Conservation (phyloP, 1,284 basidiomycete species). For the Bjerkandera adusta region DNA sequence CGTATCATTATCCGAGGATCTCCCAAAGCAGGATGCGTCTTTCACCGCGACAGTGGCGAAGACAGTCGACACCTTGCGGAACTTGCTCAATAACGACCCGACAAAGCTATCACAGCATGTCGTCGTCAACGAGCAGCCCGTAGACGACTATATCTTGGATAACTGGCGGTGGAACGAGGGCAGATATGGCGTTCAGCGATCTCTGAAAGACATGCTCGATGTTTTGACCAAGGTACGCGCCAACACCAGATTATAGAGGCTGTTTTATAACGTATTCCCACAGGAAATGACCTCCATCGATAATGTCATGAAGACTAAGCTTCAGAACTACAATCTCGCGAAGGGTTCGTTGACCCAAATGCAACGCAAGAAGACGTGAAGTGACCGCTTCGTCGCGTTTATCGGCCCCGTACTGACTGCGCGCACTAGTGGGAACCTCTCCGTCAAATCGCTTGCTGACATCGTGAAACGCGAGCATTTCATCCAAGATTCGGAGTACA, state of each 20-base stretch:
- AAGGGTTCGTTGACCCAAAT: constrained; percentile 93
- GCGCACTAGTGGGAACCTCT: constrained; percentile 86
- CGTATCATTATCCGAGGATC: constrained; percentile 86
- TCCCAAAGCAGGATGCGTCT: constrained; percentile 89
- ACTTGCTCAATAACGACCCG: constrained; percentile 88
- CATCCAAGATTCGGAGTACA: constrained; percentile 86
- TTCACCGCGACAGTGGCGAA: constrained; percentile 90
- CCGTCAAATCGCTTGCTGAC: constrained; percentile 84
- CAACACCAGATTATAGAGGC: constrained; percentile 5
- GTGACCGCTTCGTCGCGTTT: constrained; percentile 9
- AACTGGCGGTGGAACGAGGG: constrained; percentile 90
- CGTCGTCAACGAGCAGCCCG: constrained; percentile 77
- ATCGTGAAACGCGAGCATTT: constrained; percentile 85
- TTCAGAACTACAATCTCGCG: constrained; percentile 90
- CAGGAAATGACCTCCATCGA: constrained; percentile 92
- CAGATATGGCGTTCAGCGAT: constrained; percentile 80
- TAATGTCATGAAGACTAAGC: constrained; percentile 85
- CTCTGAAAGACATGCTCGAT: constrained; percentile 81
- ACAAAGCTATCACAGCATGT: constrained; percentile 81
- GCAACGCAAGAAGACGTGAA: constrained; percentile 92
- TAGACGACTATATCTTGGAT: constrained; percentile 79
- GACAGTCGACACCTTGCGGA: constrained; percentile 92
- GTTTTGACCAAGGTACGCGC: constrained; percentile 72
- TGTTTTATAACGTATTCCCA: constrained; percentile 12
- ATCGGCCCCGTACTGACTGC: not conserved